Base-by-base conservation (phyloP, 2,329 filamentous ascomycete genomes). In the Raffaelea ambrosiae region DNA sequence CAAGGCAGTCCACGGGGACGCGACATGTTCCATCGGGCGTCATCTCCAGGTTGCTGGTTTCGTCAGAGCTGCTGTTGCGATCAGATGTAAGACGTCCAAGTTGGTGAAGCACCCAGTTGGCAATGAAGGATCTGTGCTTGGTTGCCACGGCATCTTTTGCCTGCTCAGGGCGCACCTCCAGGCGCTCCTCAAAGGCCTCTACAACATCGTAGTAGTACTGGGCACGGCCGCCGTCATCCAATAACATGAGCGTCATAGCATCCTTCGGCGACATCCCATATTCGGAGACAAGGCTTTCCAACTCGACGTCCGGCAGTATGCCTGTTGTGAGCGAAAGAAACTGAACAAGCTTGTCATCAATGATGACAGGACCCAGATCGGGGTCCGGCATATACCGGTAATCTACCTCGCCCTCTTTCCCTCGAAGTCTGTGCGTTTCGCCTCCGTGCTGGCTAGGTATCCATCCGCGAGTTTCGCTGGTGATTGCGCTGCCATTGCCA, bases 381-480 rank as follows among this genome's bases (percentile, higher is more conserved):
- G 93, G 88, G 62, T 98, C 93, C 0, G 93, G 91, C 91, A 98
- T 97, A 62, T 98, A 98, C 39, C 93, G 77, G 65, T 98, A 98
- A 64, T 98, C 93, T 5, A 97, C 89, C 61, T 95, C 91, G 43
- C 93, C 93, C 64, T 97, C 93, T 64, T 98, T 98, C 22, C 88
- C 88, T 58, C 93, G 79, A 40, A 98, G 69, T 38, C 84, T 77
- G 50, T 80, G 81, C 3, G 93, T 97, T 61, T 89, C 84, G 4
- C 80, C 88, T 53, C 81, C 84, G 36, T 36, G 35, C 22, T 38
- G 26, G 3, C 89, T 89, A 21, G 95, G 76, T 1, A 88, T 86
- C 89, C 90, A 98, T 5, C 93, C 91, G 49, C 93, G 78, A 8
- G 93, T 98, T 68, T 98, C 93, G 40, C 90, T 88, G 7, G 16